Evolutionary conservation across 768 basidiomycete genomes (phyloP).

Genomic region (Chlorophyllum brunneum): DNA sequence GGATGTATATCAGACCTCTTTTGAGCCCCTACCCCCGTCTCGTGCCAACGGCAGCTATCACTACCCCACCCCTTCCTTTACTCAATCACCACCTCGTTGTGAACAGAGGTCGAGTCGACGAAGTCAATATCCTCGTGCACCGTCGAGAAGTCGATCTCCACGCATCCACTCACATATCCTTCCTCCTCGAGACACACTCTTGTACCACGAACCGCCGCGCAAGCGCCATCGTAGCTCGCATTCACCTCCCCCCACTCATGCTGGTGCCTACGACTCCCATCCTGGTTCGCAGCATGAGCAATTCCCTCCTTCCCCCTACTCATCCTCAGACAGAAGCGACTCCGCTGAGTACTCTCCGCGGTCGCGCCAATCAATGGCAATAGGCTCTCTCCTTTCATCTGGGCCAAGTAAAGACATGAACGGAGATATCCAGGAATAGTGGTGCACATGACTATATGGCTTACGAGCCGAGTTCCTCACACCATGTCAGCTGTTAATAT

Average conservation of each 20-base stretch:
- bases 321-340: slow-evolving; percentile 60
- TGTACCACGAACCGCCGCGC: slow-evolving; percentile 36
- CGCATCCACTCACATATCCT: slow-evolving; percentile 27
- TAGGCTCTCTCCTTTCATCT: slow-evolving; percentile 65
- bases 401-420: slow-evolving; percentile 36
- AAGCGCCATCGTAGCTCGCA: slow-evolving; percentile 65
- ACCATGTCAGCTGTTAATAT: neutral
- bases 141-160: slow-evolving; percentile 37
- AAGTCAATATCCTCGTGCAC: slow-evolving; percentile 28
- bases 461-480: neutral
- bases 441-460: slow-evolving; percentile 3
- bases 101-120: slow-evolving; percentile 30
- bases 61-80: slow-evolving; percentile 35
- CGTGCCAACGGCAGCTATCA: slow-evolving; percentile 30
- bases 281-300: slow-evolving; percentile 33
- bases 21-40: slow-evolving; percentile 19
- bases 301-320: slow-evolving; percentile 71
- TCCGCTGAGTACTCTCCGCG: slow-evolving; percentile 70
- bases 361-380: slow-evolving; percentile 74
- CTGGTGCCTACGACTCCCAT: slow-evolving; percentile 36
- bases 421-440: slow-evolving; percentile 30
- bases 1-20: slow-evolving; percentile 47
- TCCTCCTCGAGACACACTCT: slow-evolving; percentile 29
- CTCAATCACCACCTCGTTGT: slow-evolving; percentile 30
- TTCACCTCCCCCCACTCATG: slow-evolving; percentile 47